A percentile compares a stretch with the other conserved stretches of the same genome.
Conservation (phyloP, 139 green algal species). For the Chlorella sorokiniana region DNA sequence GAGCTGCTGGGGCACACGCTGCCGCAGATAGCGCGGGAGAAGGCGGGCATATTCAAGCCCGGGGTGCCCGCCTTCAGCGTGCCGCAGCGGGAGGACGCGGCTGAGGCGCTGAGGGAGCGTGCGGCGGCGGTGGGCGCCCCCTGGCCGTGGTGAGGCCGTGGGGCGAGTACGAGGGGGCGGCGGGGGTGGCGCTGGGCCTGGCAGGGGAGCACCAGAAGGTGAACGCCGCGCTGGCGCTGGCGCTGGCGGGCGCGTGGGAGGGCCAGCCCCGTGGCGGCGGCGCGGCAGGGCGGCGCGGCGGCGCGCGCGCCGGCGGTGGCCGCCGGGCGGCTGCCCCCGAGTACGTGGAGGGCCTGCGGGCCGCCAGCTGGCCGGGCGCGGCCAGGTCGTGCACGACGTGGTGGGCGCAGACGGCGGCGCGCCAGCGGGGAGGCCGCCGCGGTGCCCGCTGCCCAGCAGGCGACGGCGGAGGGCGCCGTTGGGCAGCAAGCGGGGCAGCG, state of each 20-base stretch:
- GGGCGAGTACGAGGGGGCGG: slow-evolving; percentile 29
- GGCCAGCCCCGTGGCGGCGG: slow-evolving; percentile 1
- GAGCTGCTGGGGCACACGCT: slow-evolving; percentile 94
- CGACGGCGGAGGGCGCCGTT: slow-evolving; percentile 2
- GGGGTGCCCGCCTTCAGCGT: slow-evolving; percentile 75
- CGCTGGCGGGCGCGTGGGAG: slow-evolving; percentile 77
- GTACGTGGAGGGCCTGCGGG: slow-evolving; percentile 69
- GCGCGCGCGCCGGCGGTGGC: slow-evolving; percentile 26
- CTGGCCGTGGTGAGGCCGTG: slow-evolving; percentile 46
- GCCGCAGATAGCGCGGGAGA: slow-evolving; percentile 91
- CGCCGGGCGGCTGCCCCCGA: slow-evolving; percentile 48
- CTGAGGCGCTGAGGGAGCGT: slow-evolving; percentile 63
- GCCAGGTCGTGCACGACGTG: slow-evolving; percentile 48
- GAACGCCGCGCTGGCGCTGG: slow-evolving; percentile 88
- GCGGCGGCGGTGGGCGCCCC: slow-evolving; percentile 44
- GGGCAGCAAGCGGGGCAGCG: background rate
- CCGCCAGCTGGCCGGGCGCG: slow-evolving; percentile 72
- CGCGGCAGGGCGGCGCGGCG: slow-evolving; percentile 12
- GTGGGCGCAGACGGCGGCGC: background rate
- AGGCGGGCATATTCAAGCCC: slow-evolving; percentile 93
- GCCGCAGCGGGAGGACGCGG: slow-evolving; percentile 81
- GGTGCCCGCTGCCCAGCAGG: background rate
- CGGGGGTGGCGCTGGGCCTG: slow-evolving; percentile 67
- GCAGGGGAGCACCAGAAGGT: slow-evolving; percentile 82
- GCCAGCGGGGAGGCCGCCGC: background rate